Evolutionary conservation across 805 yeast genomes (phyloP).

Genomic region (Tetrapisispora taiwanensis): DNA sequence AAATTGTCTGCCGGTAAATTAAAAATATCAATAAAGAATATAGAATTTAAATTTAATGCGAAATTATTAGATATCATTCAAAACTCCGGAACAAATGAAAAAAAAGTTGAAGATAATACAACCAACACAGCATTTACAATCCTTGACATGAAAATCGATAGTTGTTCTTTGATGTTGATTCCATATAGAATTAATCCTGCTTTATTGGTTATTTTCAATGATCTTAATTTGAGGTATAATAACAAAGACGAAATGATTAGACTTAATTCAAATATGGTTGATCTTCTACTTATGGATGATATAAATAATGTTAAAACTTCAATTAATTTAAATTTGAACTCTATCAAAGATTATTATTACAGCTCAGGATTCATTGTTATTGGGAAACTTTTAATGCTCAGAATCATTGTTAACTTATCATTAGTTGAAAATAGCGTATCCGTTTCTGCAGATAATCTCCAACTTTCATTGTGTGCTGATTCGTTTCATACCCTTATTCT

Average conservation of each 20-base stretch:
- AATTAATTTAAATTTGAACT: neutral
- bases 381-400: conserved; percentile 12
- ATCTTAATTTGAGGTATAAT: neutral
- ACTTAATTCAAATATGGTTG: conserved; percentile 37
- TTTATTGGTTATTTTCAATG: conserved; percentile 35
- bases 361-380: conserved; percentile 21
- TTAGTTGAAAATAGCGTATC: neutral
- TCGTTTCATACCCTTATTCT: conserved; percentile 66
- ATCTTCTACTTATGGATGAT: conserved; percentile 60
- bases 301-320: conserved; percentile 22
- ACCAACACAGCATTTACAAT: neutral
- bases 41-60: conserved; percentile 48
- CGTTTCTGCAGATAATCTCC: neutral
- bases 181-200: conserved; percentile 56
- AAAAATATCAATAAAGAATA: conserved; percentile 39
- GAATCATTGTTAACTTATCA: neutral
- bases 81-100: neutral
- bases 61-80: conserved; percentile 35
- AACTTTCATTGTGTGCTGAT: conserved; percentile 66
- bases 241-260: neutral
- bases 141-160: conserved; percentile 29
- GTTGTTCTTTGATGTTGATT: conserved; percentile 49
- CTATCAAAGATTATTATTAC: conserved; percentile 14
- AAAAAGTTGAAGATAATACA: neutral
- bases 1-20: conserved; percentile 28